Conservation (phyloP, 371 early-diverging fungal genomes). For the Mucor piriformis region DNA sequence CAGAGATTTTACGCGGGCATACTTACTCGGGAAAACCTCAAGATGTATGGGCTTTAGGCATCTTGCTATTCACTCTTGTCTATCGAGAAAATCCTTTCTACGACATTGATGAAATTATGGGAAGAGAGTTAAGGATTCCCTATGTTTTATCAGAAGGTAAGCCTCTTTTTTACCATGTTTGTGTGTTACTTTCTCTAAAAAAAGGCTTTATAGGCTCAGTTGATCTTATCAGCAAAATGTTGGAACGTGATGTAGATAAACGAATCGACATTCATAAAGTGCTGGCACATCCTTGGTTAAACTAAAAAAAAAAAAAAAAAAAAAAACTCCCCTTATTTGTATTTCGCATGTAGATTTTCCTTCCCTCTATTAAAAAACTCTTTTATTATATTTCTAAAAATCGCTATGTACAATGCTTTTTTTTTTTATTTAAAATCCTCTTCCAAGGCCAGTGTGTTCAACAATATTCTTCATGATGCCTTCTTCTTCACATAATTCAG, state of each 20-base stretch:
- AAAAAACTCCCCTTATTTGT: neutral
- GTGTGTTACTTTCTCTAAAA: neutral
- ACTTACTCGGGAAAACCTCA: conserved; percentile 77
- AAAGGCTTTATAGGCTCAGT: conserved; percentile 41
- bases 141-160: conserved; percentile 66
- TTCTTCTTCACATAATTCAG: conserved; percentile 55
- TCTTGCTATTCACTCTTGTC: conserved; percentile 80
- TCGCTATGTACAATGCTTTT: neutral
- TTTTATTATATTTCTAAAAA: neutral
- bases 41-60: conserved; percentile 86
- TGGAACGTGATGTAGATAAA: conserved; percentile 54
- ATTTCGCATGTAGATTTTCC: neutral
- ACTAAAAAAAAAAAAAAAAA: neutral
- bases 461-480: conserved; percentile 41
- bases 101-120: conserved; percentile 74
- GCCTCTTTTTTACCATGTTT: neutral
- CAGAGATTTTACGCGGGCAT: conserved; percentile 71
- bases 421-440: conserved; percentile 38
- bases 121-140: conserved; percentile 66
- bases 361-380: neutral
- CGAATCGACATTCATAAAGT: conserved; percentile 60
- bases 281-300: conserved; percentile 60
- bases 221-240: conserved; percentile 58
- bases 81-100: conserved; percentile 85
- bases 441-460: conserved; percentile 48